A percentile compares a stretch with the other conserved stretches of the same genome.
These are phyloP conservation scores for Coprinopsis cinerea DNA, from an alignment of 768 basidiomycete genomes.

Conservation along the genomic window DNA sequence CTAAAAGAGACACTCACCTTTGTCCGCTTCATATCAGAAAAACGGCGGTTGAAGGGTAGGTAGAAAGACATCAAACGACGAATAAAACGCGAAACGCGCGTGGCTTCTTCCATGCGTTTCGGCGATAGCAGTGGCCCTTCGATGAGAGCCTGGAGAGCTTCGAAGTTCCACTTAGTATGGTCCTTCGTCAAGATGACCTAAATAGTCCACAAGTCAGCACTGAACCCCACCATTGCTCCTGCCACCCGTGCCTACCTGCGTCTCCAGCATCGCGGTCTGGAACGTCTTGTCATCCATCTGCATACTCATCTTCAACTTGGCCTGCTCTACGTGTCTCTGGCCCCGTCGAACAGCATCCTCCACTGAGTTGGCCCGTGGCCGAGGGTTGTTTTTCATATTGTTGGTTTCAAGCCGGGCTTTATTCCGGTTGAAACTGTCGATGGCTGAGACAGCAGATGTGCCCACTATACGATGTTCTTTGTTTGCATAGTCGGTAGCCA, in stretches of 20 bases:
- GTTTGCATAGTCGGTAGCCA: slow-evolving; percentile 76
- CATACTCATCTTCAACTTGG: slow-evolving; percentile 83
- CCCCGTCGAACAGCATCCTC: slow-evolving; percentile 85
- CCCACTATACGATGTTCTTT: slow-evolving; percentile 79
- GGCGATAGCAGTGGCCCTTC: slow-evolving; percentile 91
- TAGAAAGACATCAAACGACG: slow-evolving; percentile 91
- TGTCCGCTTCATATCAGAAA: slow-evolving; percentile 72
- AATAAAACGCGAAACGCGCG: slow-evolving; percentile 84
- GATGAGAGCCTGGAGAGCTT: slow-evolving; percentile 79
- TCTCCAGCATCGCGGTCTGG: slow-evolving; percentile 77
- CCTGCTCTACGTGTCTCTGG: slow-evolving; percentile 87
- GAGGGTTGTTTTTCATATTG: slow-evolving; percentile 41
- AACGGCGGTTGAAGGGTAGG: slow-evolving; percentile 84
- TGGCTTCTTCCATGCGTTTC: slow-evolving; percentile 90
- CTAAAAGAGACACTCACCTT: slow-evolving; percentile 36
- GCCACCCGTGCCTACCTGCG: slow-evolving; percentile 65
- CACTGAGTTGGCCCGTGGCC: slow-evolving; percentile 72
- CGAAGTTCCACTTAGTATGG: slow-evolving; percentile 88
- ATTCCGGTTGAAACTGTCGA: slow-evolving; percentile 94
- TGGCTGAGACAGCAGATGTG: slow-evolving; percentile 75
- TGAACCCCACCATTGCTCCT: too few relatives aligned
- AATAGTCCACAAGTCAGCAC: too few relatives aligned
- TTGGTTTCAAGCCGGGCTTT: slow-evolving; percentile 60
- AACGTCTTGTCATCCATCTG: slow-evolving; percentile 96
- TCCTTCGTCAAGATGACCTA: slow-evolving; percentile 87